Base-by-base conservation (phyloP, 73 alveolate genomes). In the Paramecium bursaria region DNA sequence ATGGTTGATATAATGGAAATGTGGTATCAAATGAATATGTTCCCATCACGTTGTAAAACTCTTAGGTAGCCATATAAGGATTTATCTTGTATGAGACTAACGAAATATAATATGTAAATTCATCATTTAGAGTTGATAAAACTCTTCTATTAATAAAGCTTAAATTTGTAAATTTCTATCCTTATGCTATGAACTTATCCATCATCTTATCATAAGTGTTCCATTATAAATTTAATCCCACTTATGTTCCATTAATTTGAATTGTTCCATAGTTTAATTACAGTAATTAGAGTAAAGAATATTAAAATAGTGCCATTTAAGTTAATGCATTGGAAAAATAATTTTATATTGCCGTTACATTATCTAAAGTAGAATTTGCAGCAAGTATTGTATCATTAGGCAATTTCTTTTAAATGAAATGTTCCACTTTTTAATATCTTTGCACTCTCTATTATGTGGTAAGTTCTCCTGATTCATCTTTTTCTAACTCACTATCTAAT, bases 1-100 rank as follows among this genome's bases (percentile, higher is more conserved):
- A 15, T 3, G 74, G 74, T 51, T 13, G 3, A 9, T 51, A 51
- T 2, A 51, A 44, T 25, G 74, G 74, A 7, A 51, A 51, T 21
- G 74, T 51, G 11, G 23, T 11, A 51, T 51, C 74, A 51, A 51
- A 51, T 1, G 46, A 33, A 51, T 2, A 51, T 25, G 74, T 51
- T 21, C 74, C 74, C 10, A 44, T 51, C 10, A 21, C 23, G 15
- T 51, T 51, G 27, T 25, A 51, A 11, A 51, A 51, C 11, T 51
- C 46, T 13, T 51, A 33, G 3, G 23, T 44, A 26, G 27, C n/a
- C 74, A 51, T 51, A 22, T 51, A 51, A 51, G 74, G 74, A 22
- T 51, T 51, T 9, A 51, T 7, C 2, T 4, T 22, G 27, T 51
- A 51, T 51, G 23, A 26, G 27, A 26, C 46, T 21, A 51, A 19